Base-by-base conservation (phyloP, 2,329 filamentous ascomycete genomes). In the Aureobasidium sp. region DNA sequence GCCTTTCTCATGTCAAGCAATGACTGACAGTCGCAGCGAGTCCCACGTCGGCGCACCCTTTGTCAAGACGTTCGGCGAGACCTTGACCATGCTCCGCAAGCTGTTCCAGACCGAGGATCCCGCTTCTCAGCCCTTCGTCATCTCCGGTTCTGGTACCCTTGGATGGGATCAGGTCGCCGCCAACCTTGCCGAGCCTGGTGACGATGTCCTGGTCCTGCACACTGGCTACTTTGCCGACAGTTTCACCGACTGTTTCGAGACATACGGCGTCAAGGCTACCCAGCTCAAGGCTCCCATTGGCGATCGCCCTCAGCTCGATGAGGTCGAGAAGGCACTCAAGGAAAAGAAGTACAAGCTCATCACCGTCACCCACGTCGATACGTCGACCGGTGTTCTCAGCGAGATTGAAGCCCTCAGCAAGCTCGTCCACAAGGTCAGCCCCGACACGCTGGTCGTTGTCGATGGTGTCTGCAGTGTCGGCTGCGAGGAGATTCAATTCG, bases 401-500 rank as follows among this genome's bases (percentile, higher is more conserved):
- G 92, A 97, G 75, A 84, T 97, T 70, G 88, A 95, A 81, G 81
- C 86, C 62, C 80, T 99, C 62, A 86, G 91, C 37, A 89, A 92
- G 72, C 80, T 95, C 55, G 89, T 97, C 57, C 89, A 89, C 74
- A 83, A 84, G 59, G 90, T 97, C 66, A 96, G 91, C 65, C 94
- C 94, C 0, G 87, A 96, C 58, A 99, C 94, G 1, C 82, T 99
- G 61, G 79, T 99, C 64, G 84, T 97, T 57, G 93, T 97, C 61
- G 94, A 99, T 73, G 94, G 93, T 66, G 94, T 99, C 55, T 99
- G 94, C 85, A 96, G 90, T 75, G 92, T 99, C 61, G 94, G 92
- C 51, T 91, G 87, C 69, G 94, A 99, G 78, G 92, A 97, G 78
- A 93, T 99, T 69, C 87, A 87, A 48, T 99, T 99, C 74, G 94